Conservation (phyloP, 2,329 filamentous ascomycete species). For the Sarocladiaceae sp. region DNA sequence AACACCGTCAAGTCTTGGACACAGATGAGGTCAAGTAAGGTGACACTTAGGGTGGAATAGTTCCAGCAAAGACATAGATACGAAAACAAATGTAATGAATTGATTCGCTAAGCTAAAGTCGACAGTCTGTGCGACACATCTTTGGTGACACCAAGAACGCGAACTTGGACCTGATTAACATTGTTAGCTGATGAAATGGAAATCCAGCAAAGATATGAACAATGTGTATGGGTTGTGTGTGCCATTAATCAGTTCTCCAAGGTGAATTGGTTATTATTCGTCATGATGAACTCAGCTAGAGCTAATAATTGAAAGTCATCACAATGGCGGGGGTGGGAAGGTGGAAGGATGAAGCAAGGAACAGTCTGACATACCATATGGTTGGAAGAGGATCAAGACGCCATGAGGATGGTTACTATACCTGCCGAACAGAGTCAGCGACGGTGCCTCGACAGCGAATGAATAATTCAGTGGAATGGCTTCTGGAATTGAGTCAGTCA, state of each 20-base stretch:
- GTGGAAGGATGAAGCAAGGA: background rate
- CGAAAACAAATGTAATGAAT: no score
- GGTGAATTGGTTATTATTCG: constrained; percentile 46
- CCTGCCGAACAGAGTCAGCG: no score
- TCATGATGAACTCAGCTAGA: constrained; percentile 51
- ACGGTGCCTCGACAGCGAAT: background rate
- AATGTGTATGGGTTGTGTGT: background rate
- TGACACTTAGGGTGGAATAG: no score
- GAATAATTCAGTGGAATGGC: background rate
- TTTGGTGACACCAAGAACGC: no score
- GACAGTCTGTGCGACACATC: no score
- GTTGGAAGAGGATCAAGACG: no score
- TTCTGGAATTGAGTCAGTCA: background rate
- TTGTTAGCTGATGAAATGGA: background rate
- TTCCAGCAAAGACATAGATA: no score
- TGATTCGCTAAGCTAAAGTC: no score
- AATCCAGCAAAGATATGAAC: background rate
- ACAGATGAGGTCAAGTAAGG: no score
- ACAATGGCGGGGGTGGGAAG: constrained; percentile 28
- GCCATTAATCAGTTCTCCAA: constrained; percentile 54
- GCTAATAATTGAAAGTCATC: constrained; percentile 44
- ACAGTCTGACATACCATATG: constrained; percentile 14
- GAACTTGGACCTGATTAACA: no score
- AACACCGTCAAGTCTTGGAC: no score
- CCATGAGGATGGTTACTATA: no score